Percentiles rank a stretch among this genome's conserved stretches.
These are phyloP conservation scores for Melastoma malabathricum DNA, from an alignment of 345 rosid genomes.

Conservation along the genomic window DNA sequence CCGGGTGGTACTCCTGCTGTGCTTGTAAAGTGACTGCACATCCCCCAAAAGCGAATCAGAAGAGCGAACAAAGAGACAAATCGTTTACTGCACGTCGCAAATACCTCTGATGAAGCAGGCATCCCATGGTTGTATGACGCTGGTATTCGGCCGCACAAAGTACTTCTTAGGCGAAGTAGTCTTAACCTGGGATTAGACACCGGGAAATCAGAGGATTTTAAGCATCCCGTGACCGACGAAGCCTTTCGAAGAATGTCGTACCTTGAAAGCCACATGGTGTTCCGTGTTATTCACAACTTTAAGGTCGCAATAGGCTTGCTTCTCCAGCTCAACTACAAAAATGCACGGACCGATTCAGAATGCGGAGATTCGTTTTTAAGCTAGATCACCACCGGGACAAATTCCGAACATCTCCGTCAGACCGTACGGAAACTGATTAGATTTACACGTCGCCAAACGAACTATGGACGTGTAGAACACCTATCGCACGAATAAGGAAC, in stretches of 20 bases:
- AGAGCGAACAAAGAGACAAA: neutral
- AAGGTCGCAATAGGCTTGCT: slow-evolving; percentile 43
- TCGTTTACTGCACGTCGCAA: neutral
- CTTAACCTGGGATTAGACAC: slow-evolving; percentile 21
- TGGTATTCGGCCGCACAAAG: slow-evolving; percentile 42
- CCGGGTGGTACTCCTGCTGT: slow-evolving; percentile 60
- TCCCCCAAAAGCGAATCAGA: slow-evolving; percentile 7
- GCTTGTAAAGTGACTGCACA: slow-evolving; percentile 86
- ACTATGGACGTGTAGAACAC: too few species aligned
- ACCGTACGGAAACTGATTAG: too few species aligned
- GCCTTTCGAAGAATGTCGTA: slow-evolving; percentile 5
- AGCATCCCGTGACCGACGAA: neutral
- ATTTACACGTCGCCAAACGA: too few species aligned
- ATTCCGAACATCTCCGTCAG: too few species aligned
- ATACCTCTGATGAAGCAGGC: slow-evolving; percentile 31
- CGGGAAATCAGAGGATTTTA: neutral
- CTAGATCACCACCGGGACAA: too few species aligned
- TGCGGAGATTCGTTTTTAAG: too few species aligned
- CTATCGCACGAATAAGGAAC: too few species aligned
- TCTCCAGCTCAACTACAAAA: slow-evolving; percentile 41
- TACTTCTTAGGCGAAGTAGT: slow-evolving; percentile 47
- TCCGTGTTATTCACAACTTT: slow-evolving; percentile 49
- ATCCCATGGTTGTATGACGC: slow-evolving; percentile 41
- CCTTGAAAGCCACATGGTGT: slow-evolving; percentile 53
- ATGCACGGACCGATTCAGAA: slow-evolving; percentile 6